Evolutionary conservation across 1,284 basidiomycete genomes (phyloP).

Genomic region (Tetrapyrgos nigripes): DNA sequence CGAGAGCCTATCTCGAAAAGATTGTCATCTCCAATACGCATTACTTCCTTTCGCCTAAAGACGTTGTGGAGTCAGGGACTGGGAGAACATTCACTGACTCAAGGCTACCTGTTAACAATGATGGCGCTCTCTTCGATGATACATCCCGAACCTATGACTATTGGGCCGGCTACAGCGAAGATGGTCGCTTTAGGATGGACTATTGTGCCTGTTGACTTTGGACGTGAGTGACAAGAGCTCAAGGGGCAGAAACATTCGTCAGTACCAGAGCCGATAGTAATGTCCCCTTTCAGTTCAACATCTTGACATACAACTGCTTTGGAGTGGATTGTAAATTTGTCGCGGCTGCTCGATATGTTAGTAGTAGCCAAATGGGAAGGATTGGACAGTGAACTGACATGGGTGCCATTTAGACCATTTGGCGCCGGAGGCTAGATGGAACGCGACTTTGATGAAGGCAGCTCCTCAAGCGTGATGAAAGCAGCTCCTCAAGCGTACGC

Average conservation of each 20-base stretch:
- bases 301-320: slow-evolving; percentile 88
- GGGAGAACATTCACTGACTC: background rate
- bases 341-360: slow-evolving; percentile 53
- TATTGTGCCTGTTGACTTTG: slow-evolving; percentile 64
- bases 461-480: no score
- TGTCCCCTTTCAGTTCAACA: slow-evolving; percentile 88
- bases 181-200: slow-evolving; percentile 95
- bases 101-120: slow-evolving; percentile 89
- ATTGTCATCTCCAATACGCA: slow-evolving; percentile 92
- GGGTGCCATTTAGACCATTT: slow-evolving; percentile 4
- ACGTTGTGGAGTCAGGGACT: slow-evolving; percentile 8
- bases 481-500: no score
- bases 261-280: slow-evolving; percentile 85
- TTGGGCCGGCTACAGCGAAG: slow-evolving; percentile 86
- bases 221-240: background rate
- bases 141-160: slow-evolving; percentile 86
- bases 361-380: background rate
- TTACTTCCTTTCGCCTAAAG: slow-evolving; percentile 76
- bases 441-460: background rate
- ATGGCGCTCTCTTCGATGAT: slow-evolving; percentile 92
- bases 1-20: slow-evolving; percentile 93
- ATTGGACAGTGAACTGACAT: background rate
- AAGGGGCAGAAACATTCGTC: background rate
- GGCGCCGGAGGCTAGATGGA: background rate
- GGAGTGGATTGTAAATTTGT: slow-evolving; percentile 81